Base-by-base conservation (phyloP, 75 land plant genomes). In the Cryptomeria japonica region DNA sequence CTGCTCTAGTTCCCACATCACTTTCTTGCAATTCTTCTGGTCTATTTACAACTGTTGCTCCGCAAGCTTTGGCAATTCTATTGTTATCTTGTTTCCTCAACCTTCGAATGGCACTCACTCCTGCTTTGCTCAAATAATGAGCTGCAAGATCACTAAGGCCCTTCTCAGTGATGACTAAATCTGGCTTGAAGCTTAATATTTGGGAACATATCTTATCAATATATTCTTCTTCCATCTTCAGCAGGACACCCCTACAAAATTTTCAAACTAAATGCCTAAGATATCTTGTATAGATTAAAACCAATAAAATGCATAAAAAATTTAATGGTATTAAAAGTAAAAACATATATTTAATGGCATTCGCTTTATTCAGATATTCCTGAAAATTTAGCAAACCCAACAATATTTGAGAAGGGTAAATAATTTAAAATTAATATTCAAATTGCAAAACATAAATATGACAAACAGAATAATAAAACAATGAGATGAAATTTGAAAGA, bases 21-120 rank as follows among this genome's bases (percentile, higher is more conserved):
- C 95, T 94, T 86, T 96, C 99, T 88, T 97, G 99, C 82, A 97
- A 84, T 88, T 97, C 99, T 68, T 97, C 99, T 22, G 99, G 99
- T 77, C 99, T 93, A 88, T 97, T 97, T 15, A 97, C 98, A 90
- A 97, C 92, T n/a, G 94, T 94, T 37, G 98, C 99, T 39, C 98
- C 98, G 90, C 97, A 95, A 49, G 98, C 99, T 86, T 94, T 93
- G 18, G 98, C 98, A 89, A 97, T 95, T 83, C 99, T 93, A 73
- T 97, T 97, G 85, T 96, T 97, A 89, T 97, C 99, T 15, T 97
- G 95, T 90, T 96, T 95, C 89, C 98, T 92, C 84, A 97, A 34
- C 88, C 99, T 92, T 79, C 98, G 87, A 38, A 96, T 97, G 34
- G 98, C 98, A 92, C 94, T 94, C 13, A 97, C 95, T 42, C 97